Evolutionary conservation across 495 filamentous ascomycete genomes (phyloP).

Genomic region (Penicillium salamii): DNA sequence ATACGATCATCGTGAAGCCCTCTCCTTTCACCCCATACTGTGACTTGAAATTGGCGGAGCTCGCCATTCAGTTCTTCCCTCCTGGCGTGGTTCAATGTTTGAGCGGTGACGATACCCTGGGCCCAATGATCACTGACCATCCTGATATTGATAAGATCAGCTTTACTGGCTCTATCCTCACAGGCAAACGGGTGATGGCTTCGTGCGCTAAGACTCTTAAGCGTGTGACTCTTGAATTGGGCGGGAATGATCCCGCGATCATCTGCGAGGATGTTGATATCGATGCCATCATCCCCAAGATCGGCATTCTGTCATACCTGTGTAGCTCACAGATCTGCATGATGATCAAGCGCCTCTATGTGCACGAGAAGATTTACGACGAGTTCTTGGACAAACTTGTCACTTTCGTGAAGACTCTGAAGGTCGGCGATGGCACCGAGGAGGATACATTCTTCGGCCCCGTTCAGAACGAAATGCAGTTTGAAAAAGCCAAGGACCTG

Average conservation of each 20-base stretch:
- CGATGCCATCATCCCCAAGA: constrained; percentile 52
- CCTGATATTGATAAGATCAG: constrained; percentile 63
- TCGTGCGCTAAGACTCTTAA: constrained; percentile 61
- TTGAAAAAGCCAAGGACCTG: constrained; percentile 49
- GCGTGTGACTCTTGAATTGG: constrained; percentile 55
- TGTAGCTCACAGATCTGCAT: constrained; percentile 57
- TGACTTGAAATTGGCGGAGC: constrained; percentile 60
- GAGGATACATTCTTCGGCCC: constrained; percentile 49
- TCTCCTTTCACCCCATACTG: constrained; percentile 69
- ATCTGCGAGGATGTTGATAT: constrained; percentile 66
- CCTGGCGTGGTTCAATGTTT: constrained; percentile 66
- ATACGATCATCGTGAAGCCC: constrained; percentile 59
- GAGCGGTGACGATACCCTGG: constrained; percentile 63
- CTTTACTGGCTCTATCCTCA: constrained; percentile 65
- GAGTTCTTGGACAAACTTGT: constrained; percentile 55
- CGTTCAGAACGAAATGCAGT: constrained; percentile 61
- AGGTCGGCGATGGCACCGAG: constrained; percentile 44
- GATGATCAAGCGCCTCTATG: constrained; percentile 63
- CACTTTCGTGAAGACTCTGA: constrained; percentile 50
- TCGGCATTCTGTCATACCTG: constrained; percentile 50
- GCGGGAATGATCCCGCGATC: constrained; percentile 68
- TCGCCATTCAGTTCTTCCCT: constrained; percentile 58
- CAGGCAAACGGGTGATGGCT: constrained; percentile 63
- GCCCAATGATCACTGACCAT: constrained; percentile 56
- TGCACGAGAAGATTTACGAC: constrained; percentile 66